Percentiles rank a stretch among this genome's conserved stretches.
phyloP scores from a whole-genome alignment of 139 green algal species.

The Chlorella sp. region DNA sequence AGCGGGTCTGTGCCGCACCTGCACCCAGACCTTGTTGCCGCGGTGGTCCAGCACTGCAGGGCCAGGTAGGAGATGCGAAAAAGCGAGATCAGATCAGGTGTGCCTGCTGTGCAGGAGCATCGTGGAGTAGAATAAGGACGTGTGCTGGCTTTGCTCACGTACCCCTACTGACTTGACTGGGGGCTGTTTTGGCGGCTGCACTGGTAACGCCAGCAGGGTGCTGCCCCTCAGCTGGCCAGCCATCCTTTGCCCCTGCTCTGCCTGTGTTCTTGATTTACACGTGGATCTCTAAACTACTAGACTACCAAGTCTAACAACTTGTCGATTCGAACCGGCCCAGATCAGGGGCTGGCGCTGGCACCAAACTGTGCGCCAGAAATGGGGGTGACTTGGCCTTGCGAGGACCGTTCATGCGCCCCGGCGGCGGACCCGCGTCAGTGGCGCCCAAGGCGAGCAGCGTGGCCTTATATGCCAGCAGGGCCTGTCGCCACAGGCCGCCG shows the following conservation, averaged over 20 bases:
- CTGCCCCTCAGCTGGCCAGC: too few relatives aligned
- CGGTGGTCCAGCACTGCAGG: conserved; percentile 17
- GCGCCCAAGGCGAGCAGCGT: not conserved
- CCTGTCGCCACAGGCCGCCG: not conserved
- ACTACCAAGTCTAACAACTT: too few relatives aligned
- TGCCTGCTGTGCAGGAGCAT: too few relatives aligned
- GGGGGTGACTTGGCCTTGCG: not conserved
- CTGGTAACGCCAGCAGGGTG: too few relatives aligned
- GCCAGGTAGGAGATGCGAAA: not conserved
- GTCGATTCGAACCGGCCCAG: too few relatives aligned
- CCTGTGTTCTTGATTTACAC: too few relatives aligned
- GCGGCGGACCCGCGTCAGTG: conserved; percentile 7
- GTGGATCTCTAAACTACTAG: too few relatives aligned
- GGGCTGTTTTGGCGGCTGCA: too few relatives aligned
- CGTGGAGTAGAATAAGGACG: too few relatives aligned
- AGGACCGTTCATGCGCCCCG: not conserved
- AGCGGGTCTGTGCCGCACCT: not conserved
- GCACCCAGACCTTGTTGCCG: conserved; percentile 26
- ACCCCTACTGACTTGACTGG: not conserved
- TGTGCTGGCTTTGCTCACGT: not conserved
- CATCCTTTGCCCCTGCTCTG: too few relatives aligned
- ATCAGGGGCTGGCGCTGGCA: not conserved
- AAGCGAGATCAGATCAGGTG: not conserved
- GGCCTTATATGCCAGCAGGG: not conserved
- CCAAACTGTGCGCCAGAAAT: not conserved